A percentile compares a stretch with the other conserved stretches of the same genome.
phyloP scores from a whole-genome alignment of 805 yeast genomes.

The Cyberlindnera mycetangii region DNA sequence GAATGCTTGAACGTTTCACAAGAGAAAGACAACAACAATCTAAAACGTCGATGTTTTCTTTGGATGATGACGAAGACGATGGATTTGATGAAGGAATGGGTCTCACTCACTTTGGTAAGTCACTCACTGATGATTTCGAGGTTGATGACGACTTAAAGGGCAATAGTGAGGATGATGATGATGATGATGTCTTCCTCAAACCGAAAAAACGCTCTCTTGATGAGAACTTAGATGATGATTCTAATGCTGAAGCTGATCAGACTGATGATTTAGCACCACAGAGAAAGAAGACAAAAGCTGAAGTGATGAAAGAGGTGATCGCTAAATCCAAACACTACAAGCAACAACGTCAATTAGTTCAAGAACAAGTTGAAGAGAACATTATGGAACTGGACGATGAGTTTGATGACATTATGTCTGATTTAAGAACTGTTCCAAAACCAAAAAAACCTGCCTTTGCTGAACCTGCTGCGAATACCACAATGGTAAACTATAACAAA shows the following conservation, averaged over 20 bases:
- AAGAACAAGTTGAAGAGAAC: constrained; percentile 55
- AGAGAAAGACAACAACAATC: constrained; percentile 71
- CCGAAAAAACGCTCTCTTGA: constrained; percentile 34
- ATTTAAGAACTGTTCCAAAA: constrained; percentile 35
- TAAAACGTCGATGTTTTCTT: constrained; percentile 61
- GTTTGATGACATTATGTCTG: constrained; percentile 67
- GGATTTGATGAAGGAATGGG: constrained; percentile 30
- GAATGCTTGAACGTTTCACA: constrained; percentile 93
- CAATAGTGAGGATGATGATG: constrained; percentile 25
- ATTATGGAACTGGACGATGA: constrained; percentile 70
- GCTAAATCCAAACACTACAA: constrained; percentile 79
- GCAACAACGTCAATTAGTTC: constrained; percentile 68
- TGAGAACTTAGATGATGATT: constrained; percentile 23
- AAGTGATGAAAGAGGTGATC: constrained; percentile 81
- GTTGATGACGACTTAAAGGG: constrained; percentile 42
- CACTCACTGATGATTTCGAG: constrained; percentile 56
- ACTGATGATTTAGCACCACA: constrained; percentile 35
- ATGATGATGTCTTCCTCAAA: constrained; percentile 24
- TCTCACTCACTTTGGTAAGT: constrained; percentile 78
- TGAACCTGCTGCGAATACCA: constrained; percentile 34
- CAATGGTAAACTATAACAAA: constrained; percentile 54
- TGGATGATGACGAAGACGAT: constrained; percentile 49
- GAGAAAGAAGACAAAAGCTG: constrained; percentile 75
- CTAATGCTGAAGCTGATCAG: constrained; percentile 38
- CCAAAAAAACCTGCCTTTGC: constrained; percentile 27